Percentiles rank a stretch among this genome's conserved stretches.
Conservation (phyloP, 2,329 filamentous ascomycete genomes). For the Verticillium nubilum region DNA sequence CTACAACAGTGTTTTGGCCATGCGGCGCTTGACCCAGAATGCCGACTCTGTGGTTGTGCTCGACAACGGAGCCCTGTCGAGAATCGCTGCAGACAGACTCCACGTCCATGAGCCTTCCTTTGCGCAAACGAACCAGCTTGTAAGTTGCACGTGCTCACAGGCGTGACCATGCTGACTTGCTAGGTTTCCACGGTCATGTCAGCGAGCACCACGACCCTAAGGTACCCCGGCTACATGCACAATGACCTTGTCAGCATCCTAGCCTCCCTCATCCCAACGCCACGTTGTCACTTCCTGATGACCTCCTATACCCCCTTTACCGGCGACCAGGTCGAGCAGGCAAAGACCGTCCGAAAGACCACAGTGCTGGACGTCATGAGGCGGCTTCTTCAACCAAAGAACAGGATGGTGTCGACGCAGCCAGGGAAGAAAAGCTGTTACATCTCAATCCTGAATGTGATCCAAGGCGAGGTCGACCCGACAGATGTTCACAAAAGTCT, state of each 20-base stretch:
- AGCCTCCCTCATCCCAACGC: constrained; percentile 91
- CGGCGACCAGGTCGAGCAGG: constrained; percentile 90
- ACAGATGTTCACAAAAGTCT: constrained; percentile 98
- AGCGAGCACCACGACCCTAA: constrained; percentile 89
- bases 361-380: constrained; percentile 98
- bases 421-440: constrained; percentile 98
- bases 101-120: constrained; percentile 96
- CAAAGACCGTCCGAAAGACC: constrained; percentile 96
- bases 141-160: constrained; percentile 28
- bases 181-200: constrained; percentile 96
- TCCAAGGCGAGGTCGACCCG: constrained; percentile 96
- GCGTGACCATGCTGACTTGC: constrained; percentile 3
- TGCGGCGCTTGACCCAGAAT: constrained; percentile 88
- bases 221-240: constrained; percentile 99
- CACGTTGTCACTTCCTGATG: constrained; percentile 96
- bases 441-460: constrained; percentile 97
- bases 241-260: constrained; percentile 97
- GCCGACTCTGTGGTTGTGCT: constrained; percentile 96
- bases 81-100: constrained; percentile 89
- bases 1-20: constrained; percentile 92
- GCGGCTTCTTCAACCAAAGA: constrained; percentile 91
- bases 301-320: constrained; percentile 98
- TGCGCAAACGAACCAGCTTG: constrained; percentile 94
- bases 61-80: constrained; percentile 88
- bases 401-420: constrained; percentile 96